A percentile compares a stretch with the other conserved stretches of the same genome.
Conservation (phyloP, 2,329 filamentous ascomycete species). For the Chaetomium sp. region DNA sequence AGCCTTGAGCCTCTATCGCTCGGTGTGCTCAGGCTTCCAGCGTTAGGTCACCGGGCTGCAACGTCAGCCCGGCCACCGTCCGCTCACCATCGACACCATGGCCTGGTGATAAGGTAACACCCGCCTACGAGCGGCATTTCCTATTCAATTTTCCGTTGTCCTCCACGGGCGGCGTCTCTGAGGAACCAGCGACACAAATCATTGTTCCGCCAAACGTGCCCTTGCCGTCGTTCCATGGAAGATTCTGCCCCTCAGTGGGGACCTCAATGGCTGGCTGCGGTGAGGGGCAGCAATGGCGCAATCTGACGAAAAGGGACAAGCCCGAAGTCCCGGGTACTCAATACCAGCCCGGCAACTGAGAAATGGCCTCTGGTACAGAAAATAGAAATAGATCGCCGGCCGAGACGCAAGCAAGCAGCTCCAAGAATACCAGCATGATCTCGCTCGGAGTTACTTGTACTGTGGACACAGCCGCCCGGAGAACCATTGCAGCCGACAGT, state of each 20-base stretch:
- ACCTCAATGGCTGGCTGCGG: conserved; percentile 21
- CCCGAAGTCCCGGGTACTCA: conserved; percentile 24
- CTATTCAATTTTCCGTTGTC: not conserved
- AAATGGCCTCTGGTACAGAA: conserved; percentile 28
- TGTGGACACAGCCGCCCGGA: not conserved
- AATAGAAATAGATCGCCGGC: conserved; percentile 13
- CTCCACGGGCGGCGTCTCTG: too few relatives aligned
- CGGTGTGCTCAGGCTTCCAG: too few relatives aligned
- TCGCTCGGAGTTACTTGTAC: not conserved
- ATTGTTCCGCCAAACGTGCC: not conserved
- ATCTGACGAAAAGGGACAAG: conserved; percentile 30
- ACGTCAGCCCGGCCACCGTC: not conserved
- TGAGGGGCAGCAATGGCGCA: conserved; percentile 35
- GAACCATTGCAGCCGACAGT: not conserved
- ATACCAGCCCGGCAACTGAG: conserved; percentile 25
- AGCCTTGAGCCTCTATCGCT: not conserved
- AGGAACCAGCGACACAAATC: conserved; percentile 2
- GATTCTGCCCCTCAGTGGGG: conserved; percentile 31
- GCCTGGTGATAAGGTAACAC: not conserved
- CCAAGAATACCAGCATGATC: not conserved
- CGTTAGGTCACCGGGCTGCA: not conserved
- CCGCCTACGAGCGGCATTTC: not conserved
- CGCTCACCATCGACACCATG: not conserved
- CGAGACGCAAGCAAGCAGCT: not conserved
- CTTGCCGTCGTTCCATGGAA: conserved; percentile 17